Evolutionary conservation across 192 early-diverging fungal genomes (phyloP), one percentile per base, ranked within the genome.

Genomic region (Pilaira anomala): DNA sequence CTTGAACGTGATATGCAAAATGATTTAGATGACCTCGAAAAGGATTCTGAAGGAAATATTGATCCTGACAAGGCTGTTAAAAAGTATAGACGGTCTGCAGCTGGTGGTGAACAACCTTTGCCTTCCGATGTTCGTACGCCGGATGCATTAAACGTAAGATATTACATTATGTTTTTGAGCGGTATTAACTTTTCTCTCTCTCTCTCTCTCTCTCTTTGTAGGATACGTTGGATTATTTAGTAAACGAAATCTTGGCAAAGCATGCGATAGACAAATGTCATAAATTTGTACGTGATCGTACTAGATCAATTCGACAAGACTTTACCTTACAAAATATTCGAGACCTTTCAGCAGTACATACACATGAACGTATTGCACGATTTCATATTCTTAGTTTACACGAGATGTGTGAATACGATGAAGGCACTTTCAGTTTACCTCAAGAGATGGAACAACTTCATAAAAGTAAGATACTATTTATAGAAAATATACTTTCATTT

Each of bases 61-160:
- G 91, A 97, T 63, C 86, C 87, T 25, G 41, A 60, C 0, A 73
- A 74, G 40, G 82, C 88, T 0, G 95, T 97, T 7, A 97, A 93
- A 73, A 75, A 85, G n/a, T 97, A 87, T 62, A 81, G 86, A 14
- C 76, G 95, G 52, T 89, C 93, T 1, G 88, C 91, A 5, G 93
- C 95, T 5, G 95, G 93, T 28, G 87, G 83, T 62, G 88, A 90
- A 19, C 87, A 92, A 54, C 85, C 91, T 3, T 71, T 97, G 26
- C 95, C 93, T 0, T 89, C 86, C 57, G 95, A 97, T 73, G 87
- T 97, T 39, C 88, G 93, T 13, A 90, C 94, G 52, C 85, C 93
- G 0, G 60, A 72, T 7, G 83, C 90, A 13, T 72, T 97, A 29
- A 56, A 83, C 26, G 87, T 90, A 69, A 62, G 67, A n/a, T n/a